A percentile compares a stretch with the other conserved stretches of the same genome.
These are phyloP conservation scores for Bruguiera parviflora DNA, from an alignment of 345 rosid species.

Conservation along the genomic window DNA sequence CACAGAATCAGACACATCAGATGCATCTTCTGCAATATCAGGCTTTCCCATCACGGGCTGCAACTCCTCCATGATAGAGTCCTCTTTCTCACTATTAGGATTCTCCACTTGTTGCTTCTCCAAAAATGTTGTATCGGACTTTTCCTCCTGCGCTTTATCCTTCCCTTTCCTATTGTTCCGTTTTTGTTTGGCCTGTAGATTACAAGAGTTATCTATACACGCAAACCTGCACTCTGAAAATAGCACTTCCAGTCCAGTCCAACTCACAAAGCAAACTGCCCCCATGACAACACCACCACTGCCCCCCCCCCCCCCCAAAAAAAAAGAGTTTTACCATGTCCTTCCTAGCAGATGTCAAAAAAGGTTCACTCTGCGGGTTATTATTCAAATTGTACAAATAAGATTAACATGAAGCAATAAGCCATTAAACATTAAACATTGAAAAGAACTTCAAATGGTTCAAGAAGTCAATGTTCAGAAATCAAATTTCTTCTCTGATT, in stretches of 20 bases:
- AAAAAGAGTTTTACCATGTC: no score
- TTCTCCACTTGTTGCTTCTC: conserved; percentile 48
- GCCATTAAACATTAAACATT: background rate
- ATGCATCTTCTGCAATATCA: conserved; percentile 59
- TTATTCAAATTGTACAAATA: no score
- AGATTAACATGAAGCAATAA: background rate
- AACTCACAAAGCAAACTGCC: no score
- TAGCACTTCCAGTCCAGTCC: no score
- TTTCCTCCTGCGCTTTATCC: conserved; percentile 77
- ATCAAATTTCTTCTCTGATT: background rate
- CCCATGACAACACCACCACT: no score
- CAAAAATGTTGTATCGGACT: conserved; percentile 27
- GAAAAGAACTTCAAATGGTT: background rate
- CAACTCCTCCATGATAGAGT: conserved; percentile 37
- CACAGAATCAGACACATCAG: conserved; percentile 75
- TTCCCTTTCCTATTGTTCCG: conserved; percentile 79
- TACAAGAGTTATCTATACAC: conserved; percentile 4
- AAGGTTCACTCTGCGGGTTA: background rate
- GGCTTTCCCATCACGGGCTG: conserved; percentile 54
- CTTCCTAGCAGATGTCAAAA: no score
- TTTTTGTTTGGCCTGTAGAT: conserved; percentile 73
- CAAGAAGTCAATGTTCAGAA: background rate
- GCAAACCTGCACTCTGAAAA: no score
- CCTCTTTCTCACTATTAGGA: conserved; percentile 42
- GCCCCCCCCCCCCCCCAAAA: no score